Evolutionary conservation across 345 rosid species (phyloP).

Genomic region (Nephelium lappaceum): DNA sequence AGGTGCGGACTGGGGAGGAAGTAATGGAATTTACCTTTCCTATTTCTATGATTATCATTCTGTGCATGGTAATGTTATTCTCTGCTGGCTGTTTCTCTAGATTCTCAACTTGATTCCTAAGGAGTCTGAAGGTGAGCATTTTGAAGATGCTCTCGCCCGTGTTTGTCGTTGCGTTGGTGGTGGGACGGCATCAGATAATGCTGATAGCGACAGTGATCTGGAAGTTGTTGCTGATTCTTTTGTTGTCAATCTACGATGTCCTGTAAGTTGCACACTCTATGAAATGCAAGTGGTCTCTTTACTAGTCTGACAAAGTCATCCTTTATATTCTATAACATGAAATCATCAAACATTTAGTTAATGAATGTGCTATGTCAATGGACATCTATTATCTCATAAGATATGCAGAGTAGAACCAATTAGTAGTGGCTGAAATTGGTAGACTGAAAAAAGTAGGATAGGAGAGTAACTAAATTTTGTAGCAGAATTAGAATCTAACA

Average conservation of each 20-base stretch:
- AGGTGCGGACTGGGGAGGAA: too few relatives aligned
- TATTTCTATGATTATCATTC: neutral
- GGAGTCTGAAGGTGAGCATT: constrained; percentile 77
- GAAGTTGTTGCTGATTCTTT: constrained; percentile 96
- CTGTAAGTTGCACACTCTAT: constrained; percentile 56
- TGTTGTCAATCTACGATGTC: constrained; percentile 87
- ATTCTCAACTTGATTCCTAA: constrained; percentile 79
- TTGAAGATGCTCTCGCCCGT: constrained; percentile 90
- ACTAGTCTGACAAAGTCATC: neutral
- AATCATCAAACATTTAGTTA: neutral
- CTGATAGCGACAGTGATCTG: constrained; percentile 93
- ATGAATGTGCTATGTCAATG: neutral
- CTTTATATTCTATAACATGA: neutral
- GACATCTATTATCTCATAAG: neutral
- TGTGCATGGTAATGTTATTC: neutral
- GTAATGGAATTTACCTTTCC: neutral
- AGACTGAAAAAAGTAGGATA: neutral
- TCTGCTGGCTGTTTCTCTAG: constrained; percentile 40
- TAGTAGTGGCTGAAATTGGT: neutral
- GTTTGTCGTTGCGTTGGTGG: constrained; percentile 94
- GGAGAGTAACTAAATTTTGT: neutral
- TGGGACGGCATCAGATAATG: constrained; percentile 75
- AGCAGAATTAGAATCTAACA: neutral
- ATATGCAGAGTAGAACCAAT: neutral
- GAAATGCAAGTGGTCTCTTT: constrained; percentile 6